These are phyloP conservation scores for Aspergillus diversus DNA, from an alignment of 495 filamentous ascomycete genomes.

Conservation along the genomic window DNA sequence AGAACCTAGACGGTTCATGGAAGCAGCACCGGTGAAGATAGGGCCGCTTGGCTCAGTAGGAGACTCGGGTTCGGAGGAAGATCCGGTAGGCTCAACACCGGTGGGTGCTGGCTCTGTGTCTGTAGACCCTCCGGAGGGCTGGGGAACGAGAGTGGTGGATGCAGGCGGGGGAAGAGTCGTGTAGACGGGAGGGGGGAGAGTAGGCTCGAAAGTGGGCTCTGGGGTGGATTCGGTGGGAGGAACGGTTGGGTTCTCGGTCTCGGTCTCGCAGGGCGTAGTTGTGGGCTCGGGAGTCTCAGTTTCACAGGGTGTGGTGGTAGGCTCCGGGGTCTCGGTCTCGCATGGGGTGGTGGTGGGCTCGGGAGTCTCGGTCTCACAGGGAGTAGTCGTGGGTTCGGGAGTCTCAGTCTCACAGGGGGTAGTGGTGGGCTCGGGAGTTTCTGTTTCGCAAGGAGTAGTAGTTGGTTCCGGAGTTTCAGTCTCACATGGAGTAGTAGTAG, in stretches of 20 bases:
- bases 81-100: conserved; percentile 10
- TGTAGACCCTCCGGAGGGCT: background rate
- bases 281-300: no score
- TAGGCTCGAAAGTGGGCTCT: background rate
- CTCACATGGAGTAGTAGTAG: background rate
- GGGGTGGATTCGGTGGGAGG: conserved; percentile 1
- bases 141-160: background rate
- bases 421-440: no score
- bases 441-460: no score
- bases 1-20: conserved; percentile 27
- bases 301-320: no score
- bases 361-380: no score
- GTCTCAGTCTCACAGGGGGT: no score
- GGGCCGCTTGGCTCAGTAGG: conserved; percentile 12
- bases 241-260: no score
- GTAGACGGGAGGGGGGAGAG: background rate
- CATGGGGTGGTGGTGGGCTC: no score
- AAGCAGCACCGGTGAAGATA: conserved; percentile 38
- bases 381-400: no score
- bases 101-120: conserved; percentile 4
- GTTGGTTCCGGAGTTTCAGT: no score
- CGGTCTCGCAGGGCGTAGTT: background rate
- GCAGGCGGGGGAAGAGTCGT: background rate
- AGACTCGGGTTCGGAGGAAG: conserved; percentile 8
- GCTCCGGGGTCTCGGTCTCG: no score